Percentiles rank a stretch among this genome's conserved stretches.
These are phyloP conservation scores for Pulveroboletus ravenelii DNA, from an alignment of 768 basidiomycete genomes.

Conservation along the genomic window DNA sequence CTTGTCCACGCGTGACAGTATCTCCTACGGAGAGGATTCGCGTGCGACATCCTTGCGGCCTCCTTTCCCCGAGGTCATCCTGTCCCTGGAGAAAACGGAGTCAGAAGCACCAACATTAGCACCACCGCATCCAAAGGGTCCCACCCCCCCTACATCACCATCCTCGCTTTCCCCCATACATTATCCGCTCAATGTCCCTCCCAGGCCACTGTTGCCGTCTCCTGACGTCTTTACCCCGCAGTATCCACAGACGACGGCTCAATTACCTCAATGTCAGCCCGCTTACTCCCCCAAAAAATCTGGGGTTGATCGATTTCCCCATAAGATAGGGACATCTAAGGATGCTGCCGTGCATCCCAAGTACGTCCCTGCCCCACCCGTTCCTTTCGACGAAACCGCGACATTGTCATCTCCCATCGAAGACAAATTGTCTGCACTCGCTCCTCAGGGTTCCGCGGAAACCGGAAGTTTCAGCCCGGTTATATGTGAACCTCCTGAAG, in stretches of 20 bases:
- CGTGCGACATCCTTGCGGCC: constrained; percentile 9
- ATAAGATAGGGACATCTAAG: constrained; percentile 8
- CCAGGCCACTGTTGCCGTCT: constrained; percentile 14
- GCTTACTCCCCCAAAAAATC: constrained; percentile 20
- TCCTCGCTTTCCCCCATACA: constrained; percentile 10
- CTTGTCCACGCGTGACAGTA: constrained; percentile 15
- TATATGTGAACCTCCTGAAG: constrained; percentile 30
- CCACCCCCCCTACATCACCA: constrained; percentile 15
- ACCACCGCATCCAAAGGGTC: constrained; percentile 16
- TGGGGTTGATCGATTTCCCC: constrained; percentile 27
- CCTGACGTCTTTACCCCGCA: constrained; percentile 21
- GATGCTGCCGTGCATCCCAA: constrained; percentile 16
- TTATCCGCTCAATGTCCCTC: constrained; percentile 12
- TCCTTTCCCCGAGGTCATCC: constrained; percentile 17
- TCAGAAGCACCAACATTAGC: constrained; percentile 16
- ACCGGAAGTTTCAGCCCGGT: constrained; percentile 23
- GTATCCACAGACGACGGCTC: constrained; percentile 19
- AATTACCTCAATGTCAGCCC: constrained; percentile 26
- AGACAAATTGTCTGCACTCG: constrained; percentile 8
- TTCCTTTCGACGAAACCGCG: constrained; percentile 9
- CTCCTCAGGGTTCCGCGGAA: constrained; percentile 21
- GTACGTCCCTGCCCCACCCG: constrained; percentile 14
- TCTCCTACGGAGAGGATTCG: constrained; percentile 16
- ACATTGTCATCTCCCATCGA: constrained; percentile 13
- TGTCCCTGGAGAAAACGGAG: constrained; percentile 13